phyloP scores from a whole-genome alignment of 352 stramenopile species.

The Pythium aristosporum region DNA sequence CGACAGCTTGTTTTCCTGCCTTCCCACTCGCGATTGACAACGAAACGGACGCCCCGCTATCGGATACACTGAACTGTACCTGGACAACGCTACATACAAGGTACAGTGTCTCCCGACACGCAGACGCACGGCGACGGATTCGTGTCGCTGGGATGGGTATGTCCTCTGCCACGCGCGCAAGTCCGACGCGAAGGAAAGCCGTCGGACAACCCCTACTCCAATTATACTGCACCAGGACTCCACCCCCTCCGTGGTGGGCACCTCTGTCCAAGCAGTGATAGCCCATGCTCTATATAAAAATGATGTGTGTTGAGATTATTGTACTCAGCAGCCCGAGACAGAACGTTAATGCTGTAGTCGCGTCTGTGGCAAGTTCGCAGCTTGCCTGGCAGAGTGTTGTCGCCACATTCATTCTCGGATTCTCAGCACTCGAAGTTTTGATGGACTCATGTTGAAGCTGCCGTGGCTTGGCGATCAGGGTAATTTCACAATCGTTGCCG shows the following conservation, averaged over 20 bases:
- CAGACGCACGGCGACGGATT: background rate
- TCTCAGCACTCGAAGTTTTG: background rate
- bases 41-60: background rate
- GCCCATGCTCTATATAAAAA: too few relatives aligned
- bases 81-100: background rate
- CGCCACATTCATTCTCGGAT: background rate
- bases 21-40: background rate
- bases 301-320: too few relatives aligned
- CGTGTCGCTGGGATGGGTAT: background rate
- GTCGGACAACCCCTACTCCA: background rate
- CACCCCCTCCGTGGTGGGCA: background rate
- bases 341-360: background rate
- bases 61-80: background rate
- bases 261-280: background rate
- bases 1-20: background rate
- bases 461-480: background rate
- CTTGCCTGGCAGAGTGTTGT: background rate
- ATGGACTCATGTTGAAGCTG: conserved; percentile 7
- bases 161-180: too few relatives aligned
- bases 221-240: too few relatives aligned
- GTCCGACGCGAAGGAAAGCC: background rate
- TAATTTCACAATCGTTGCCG: background rate
- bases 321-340: too few relatives aligned
- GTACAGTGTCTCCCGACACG: conserved; percentile 1
- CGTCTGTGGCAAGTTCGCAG: background rate